These are phyloP conservation scores for Leishmania major DNA, from an alignment of 208 protist genomes.

Conservation along the genomic window DNA sequence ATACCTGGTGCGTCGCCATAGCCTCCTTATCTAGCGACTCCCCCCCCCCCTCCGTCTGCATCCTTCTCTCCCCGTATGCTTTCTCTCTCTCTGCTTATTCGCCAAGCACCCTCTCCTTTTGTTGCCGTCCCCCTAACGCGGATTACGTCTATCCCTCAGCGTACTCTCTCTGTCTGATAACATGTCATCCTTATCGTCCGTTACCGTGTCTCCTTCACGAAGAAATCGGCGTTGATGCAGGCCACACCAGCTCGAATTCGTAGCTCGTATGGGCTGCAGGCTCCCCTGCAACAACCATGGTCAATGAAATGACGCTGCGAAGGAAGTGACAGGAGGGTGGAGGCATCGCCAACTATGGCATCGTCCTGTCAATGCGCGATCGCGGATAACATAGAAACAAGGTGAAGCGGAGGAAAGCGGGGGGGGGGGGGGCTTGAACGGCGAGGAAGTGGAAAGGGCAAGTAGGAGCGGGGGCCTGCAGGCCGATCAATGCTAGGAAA, in stretches of 20 bases:
- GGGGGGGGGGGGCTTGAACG: too few relatives aligned
- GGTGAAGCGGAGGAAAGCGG: too few relatives aligned
- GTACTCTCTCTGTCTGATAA: not conserved
- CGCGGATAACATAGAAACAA: not conserved
- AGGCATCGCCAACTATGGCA: not conserved
- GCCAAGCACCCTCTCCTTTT: not conserved
- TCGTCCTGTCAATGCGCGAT: not conserved
- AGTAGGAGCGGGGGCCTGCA: not conserved
- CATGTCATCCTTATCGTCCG: not conserved
- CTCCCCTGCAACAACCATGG: not conserved
- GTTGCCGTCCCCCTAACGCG: not conserved
- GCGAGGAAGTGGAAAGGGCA: too few relatives aligned
- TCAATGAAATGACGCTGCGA: not conserved
- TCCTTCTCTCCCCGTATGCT: not conserved
- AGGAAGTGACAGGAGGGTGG: not conserved
- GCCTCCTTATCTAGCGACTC: not conserved
- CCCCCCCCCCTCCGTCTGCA: not conserved
- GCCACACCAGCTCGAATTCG: not conserved
- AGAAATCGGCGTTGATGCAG: not conserved
- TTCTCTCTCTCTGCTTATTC: not conserved
- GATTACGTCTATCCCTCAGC: not conserved
- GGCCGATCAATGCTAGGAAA: not conserved
- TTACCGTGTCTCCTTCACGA: not conserved
- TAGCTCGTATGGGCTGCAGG: not conserved
- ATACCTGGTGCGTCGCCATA: not conserved